A percentile compares a stretch with the other conserved stretches of the same genome.
Conservation (phyloP, 129 eudicot species). For the Helichrysum umbraculigerum region DNA sequence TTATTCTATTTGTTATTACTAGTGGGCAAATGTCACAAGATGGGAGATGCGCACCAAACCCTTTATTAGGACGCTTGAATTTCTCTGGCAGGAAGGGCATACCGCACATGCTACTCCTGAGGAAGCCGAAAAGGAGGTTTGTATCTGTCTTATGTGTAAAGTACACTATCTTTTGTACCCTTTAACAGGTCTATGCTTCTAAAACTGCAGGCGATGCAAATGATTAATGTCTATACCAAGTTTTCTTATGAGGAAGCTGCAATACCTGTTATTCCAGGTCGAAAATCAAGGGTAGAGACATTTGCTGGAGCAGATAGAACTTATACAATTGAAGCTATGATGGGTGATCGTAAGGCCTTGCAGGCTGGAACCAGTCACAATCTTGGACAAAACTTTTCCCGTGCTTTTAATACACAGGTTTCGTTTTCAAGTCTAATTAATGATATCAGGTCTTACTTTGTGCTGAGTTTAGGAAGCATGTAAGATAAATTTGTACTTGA, state of each 20-base stretch:
- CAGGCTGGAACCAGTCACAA: constrained; percentile 99
- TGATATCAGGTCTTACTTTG: not conserved
- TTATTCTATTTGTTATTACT: constrained; percentile 6
- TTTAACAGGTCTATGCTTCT: constrained; percentile 33
- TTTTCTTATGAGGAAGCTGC: constrained; percentile 95
- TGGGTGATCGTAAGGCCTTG: constrained; percentile 97
- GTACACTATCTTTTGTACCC: not conserved
- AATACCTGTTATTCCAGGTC: constrained; percentile 94
- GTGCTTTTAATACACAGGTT: constrained; percentile 94
- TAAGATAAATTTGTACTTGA: not conserved
- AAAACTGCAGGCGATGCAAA: constrained; percentile 81
- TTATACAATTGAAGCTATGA: constrained; percentile 99
- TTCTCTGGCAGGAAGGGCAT: constrained; percentile 99
- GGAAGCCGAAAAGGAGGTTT: constrained; percentile 94
- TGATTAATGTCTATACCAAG: constrained; percentile 88
- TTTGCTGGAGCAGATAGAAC: constrained; percentile 98
- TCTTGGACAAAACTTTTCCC: constrained; percentile 96
- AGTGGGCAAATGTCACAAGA: constrained; percentile 99
- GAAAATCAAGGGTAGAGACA: constrained; percentile 92
- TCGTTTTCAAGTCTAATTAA: not conserved
- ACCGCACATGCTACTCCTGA: constrained; percentile 93
- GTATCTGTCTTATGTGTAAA: not conserved
- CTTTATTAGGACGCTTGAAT: constrained; percentile 91
- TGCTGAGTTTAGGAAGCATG: not conserved
- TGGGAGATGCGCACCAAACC: constrained; percentile 99